These are phyloP conservation scores for Magnaporthiopsis rhizophila DNA, from an alignment of 2,329 filamentous ascomycete species.

Conservation along the genomic window DNA sequence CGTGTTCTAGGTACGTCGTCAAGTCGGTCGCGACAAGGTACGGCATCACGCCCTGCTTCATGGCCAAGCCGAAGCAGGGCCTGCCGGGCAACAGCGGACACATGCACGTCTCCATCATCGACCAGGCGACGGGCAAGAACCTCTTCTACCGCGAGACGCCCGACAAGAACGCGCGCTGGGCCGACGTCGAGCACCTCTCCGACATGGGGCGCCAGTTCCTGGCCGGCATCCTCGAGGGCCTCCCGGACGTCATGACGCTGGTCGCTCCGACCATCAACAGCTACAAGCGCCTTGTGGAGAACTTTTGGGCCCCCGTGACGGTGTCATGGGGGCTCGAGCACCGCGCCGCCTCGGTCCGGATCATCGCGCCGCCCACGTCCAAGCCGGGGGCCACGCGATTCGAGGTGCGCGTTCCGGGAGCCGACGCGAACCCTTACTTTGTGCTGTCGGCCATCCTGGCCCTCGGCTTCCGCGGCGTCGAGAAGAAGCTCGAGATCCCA, in stretches of 20 bases:
- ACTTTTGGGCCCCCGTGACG: conserved; percentile 97
- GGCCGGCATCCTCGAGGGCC: conserved; percentile 77
- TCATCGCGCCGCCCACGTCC: conserved; percentile 82
- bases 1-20: conserved; percentile 58
- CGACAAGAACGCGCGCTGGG: conserved; percentile 64
- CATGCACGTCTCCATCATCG: conserved; percentile 86
- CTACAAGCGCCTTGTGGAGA: conserved; percentile 96
- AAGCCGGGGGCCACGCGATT: conserved; percentile 83
- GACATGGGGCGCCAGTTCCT: conserved; percentile 90
- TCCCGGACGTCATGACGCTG: conserved; percentile 93
- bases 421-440: conserved; percentile 82
- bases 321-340: conserved; percentile 97
- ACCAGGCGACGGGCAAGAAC: conserved; percentile 73
- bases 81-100: conserved; percentile 93
- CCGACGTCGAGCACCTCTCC: conserved; percentile 72
- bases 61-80: conserved; percentile 91
- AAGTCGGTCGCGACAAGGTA: conserved; percentile 82
- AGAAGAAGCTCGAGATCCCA: conserved; percentile 81
- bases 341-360: conserved; percentile 78
- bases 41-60: conserved; percentile 94
- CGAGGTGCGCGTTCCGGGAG: conserved; percentile 88
- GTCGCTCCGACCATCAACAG: conserved; percentile 93
- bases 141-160: conserved; percentile 66
- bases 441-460: conserved; percentile 82
- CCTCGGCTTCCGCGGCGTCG: conserved; percentile 82